Conservation (phyloP, 2,329 filamentous ascomycete genomes). For the Venturiaceae sp. region DNA sequence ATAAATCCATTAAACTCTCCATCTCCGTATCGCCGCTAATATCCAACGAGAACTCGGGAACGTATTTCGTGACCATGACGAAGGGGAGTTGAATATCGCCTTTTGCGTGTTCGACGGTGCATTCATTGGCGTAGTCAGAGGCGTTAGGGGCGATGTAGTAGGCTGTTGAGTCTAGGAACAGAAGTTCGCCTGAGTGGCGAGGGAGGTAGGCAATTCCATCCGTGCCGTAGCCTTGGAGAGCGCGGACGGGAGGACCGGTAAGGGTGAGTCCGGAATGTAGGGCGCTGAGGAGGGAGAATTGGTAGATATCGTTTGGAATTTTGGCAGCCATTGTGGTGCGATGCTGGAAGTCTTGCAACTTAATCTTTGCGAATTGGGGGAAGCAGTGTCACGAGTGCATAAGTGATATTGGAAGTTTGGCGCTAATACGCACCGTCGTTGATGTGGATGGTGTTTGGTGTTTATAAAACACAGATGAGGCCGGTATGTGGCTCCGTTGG, state of each 20-base stretch:
- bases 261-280: slow-evolving; percentile 23
- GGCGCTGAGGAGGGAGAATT: slow-evolving; percentile 30
- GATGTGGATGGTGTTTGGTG: background rate
- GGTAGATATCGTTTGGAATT: slow-evolving; percentile 36
- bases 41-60: slow-evolving; percentile 22
- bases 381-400: background rate
- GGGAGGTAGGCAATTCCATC: slow-evolving; percentile 31
- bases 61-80: slow-evolving; percentile 31
- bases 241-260: slow-evolving; percentile 21
- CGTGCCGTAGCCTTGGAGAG: slow-evolving; percentile 31
- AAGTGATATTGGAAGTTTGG: background rate
- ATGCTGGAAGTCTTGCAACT: background rate
- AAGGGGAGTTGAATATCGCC: slow-evolving; percentile 25
- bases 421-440: background rate
- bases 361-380: background rate
- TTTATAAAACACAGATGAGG: background rate
- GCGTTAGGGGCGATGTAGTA: slow-evolving; percentile 23
- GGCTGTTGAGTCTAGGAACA: slow-evolving; percentile 23
- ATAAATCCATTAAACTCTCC: slow-evolving; percentile 13
- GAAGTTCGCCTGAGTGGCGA: slow-evolving; percentile 28
- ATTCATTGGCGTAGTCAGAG: slow-evolving; percentile 4
- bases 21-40: slow-evolving; percentile 14
- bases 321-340: slow-evolving; percentile 23
- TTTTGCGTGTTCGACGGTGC: slow-evolving; percentile 18
- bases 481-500: background rate